phyloP scores from a whole-genome alignment of 352 stramenopile species.

The Pythium chondricola region DNA sequence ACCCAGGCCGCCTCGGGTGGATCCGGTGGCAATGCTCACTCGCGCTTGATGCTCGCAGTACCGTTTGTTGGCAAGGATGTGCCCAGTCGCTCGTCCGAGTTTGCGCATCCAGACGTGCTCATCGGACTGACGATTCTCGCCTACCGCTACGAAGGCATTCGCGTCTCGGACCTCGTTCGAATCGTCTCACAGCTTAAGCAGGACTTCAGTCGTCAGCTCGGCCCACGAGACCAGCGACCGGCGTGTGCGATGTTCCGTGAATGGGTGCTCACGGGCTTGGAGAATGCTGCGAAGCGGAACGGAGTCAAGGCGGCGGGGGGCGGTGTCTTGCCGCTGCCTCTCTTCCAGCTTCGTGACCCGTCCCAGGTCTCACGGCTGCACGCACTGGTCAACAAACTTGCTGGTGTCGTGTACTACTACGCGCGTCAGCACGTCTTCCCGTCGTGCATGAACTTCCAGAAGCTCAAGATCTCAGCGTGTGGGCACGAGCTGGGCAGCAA shows the following conservation, averaged over 20 bases:
- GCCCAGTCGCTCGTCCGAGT: conserved; percentile 97
- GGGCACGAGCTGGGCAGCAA: conserved; percentile 98
- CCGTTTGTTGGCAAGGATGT: conserved; percentile 99
- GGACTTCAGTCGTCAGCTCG: conserved; percentile 81
- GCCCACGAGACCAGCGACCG: conserved; percentile 72
- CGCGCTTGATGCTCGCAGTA: conserved; percentile 94
- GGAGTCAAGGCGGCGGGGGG: conserved; percentile 22
- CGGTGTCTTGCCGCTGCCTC: conserved; percentile 88
- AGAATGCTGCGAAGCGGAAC: conserved; percentile 19
- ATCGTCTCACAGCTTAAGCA: conserved; percentile 88
- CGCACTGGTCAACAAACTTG: conserved; percentile 90
- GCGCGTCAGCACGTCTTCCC: conserved; percentile 98
- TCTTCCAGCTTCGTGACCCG: conserved; percentile 96
- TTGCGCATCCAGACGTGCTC: conserved; percentile 97
- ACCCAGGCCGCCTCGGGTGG: conserved; percentile 32
- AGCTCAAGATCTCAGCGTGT: conserved; percentile 98
- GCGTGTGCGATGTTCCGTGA: conserved; percentile 71
- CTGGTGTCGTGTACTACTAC: conserved; percentile 97
- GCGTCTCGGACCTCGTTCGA: conserved; percentile 73
- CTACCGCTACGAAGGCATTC: conserved; percentile 89
- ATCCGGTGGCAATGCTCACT: conserved; percentile 91
- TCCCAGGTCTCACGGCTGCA: conserved; percentile 95
- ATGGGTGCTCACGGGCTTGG: conserved; percentile 58
- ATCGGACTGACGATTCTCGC: conserved; percentile 89
- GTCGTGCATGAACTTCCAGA: conserved; percentile 98